These are phyloP conservation scores for Lagenidium giganteum DNA, from an alignment of 352 stramenopile species.

Conservation along the genomic window DNA sequence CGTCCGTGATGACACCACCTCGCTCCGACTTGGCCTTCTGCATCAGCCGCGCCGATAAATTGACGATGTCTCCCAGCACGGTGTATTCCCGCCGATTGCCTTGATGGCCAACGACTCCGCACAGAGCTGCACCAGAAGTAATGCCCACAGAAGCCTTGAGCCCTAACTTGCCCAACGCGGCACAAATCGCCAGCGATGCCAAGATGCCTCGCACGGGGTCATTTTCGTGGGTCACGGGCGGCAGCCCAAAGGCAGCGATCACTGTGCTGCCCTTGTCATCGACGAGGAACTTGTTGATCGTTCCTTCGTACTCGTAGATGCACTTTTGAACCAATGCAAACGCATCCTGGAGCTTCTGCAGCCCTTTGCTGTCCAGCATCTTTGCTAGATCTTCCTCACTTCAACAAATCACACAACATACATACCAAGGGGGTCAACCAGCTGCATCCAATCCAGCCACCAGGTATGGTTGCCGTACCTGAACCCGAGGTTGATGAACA, in stretches of 20 bases:
- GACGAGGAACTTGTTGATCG: constrained; percentile 96
- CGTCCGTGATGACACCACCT: constrained; percentile 87
- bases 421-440: too few species aligned
- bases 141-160: constrained; percentile 89
- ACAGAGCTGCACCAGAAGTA: constrained; percentile 89
- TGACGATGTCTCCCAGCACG: constrained; percentile 92
- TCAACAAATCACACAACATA: not conserved
- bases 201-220: constrained; percentile 89
- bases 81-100: constrained; percentile 92
- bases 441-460: too few species aligned
- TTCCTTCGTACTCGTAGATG: constrained; percentile 94
- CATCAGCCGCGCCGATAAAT: constrained; percentile 91
- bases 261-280: constrained; percentile 94
- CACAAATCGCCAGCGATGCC: constrained; percentile 80
- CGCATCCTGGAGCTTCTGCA: constrained; percentile 72
- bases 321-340: constrained; percentile 85
- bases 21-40: constrained; percentile 80
- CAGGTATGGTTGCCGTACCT: too few species aligned
- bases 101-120: constrained; percentile 88
- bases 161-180: constrained; percentile 46
- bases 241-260: constrained; percentile 90
- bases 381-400: constrained; percentile 72
- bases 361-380: constrained; percentile 64
- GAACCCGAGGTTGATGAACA: constrained; percentile 95
- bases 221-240: constrained; percentile 90